These are phyloP conservation scores for Globisporangium emineosum DNA, from an alignment of 352 stramenopile species.

Conservation along the genomic window DNA sequence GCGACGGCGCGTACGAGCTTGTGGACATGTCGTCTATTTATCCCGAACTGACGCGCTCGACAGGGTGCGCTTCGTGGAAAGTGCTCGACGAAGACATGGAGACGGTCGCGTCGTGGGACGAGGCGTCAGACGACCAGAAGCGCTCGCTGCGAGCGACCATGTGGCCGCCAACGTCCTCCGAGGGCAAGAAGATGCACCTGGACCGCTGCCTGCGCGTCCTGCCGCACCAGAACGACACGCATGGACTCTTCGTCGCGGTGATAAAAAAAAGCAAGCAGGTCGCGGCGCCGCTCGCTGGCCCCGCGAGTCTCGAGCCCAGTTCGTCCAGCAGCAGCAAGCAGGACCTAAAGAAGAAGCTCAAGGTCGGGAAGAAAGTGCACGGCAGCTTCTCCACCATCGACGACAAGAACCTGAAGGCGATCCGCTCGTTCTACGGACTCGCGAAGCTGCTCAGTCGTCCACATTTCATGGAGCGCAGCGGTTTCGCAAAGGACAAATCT, in stretches of 20 bases:
- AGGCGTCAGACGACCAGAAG: slow-evolving; percentile 44
- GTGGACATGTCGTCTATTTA: slow-evolving; percentile 42
- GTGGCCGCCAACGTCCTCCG: slow-evolving; percentile 68
- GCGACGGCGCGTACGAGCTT: slow-evolving; percentile 57
- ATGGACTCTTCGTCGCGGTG: slow-evolving; percentile 97
- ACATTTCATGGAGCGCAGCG: slow-evolving; percentile 58
- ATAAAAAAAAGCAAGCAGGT: slow-evolving; percentile 76
- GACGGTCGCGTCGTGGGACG: slow-evolving; percentile 47
- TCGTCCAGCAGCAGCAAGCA: slow-evolving; percentile 19
- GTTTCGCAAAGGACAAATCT: slow-evolving; percentile 63
- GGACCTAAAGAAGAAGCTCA: slow-evolving; percentile 47
- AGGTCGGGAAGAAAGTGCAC: slow-evolving; percentile 54
- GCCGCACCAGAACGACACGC: slow-evolving; percentile 97
- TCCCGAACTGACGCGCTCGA: slow-evolving; percentile 34
- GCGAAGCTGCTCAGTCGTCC: slow-evolving; percentile 18
- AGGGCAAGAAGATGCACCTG: slow-evolving; percentile 64
- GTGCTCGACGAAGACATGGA: slow-evolving; percentile 52
- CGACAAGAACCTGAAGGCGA: slow-evolving; percentile 28
- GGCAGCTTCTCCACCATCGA: slow-evolving; percentile 53
- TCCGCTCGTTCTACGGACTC: slow-evolving; percentile 49
- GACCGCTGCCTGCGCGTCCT: slow-evolving; percentile 93
- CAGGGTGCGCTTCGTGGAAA: slow-evolving; percentile 49
- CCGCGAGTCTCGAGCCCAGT: slow-evolving; percentile 15
- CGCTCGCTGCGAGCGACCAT: slow-evolving; percentile 71
- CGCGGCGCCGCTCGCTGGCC: slow-evolving; percentile 25